Evolutionary conservation across 2,329 filamentous ascomycete genomes (phyloP).

Genomic region (Penicillium nordicum): DNA sequence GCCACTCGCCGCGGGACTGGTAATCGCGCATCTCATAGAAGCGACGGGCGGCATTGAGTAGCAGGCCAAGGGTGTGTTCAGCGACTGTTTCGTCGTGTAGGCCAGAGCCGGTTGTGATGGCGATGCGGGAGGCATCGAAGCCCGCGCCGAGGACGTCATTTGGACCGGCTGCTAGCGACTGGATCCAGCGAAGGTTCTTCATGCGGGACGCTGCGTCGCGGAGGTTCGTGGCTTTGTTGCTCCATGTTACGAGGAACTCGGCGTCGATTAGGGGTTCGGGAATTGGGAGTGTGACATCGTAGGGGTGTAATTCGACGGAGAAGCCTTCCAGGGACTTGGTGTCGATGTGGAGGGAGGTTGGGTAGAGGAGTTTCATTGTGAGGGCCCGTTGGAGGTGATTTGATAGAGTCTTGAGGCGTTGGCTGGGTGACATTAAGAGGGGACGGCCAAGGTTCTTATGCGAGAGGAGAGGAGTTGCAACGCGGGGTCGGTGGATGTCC

Average conservation of each 20-base stretch:
- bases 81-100: conserved; percentile 64
- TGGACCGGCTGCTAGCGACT: conserved; percentile 63
- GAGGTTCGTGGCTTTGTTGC: conserved; percentile 58
- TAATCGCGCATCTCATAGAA: conserved; percentile 59
- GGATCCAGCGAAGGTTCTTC: conserved; percentile 61
- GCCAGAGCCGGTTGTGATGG: conserved; percentile 61
- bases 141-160: conserved; percentile 63
- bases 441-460: background rate
- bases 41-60: conserved; percentile 44
- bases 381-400: background rate
- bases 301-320: conserved; percentile 55
- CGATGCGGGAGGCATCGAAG: conserved; percentile 52
- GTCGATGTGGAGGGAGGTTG: conserved; percentile 60
- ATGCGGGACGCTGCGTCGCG: conserved; percentile 55
- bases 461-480: background rate
- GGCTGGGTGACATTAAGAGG: conserved; percentile 4
- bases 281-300: conserved; percentile 57
- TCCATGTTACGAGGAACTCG: conserved; percentile 60
- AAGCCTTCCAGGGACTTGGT: conserved; percentile 56
- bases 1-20: conserved; percentile 58
- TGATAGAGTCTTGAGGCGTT: background rate
- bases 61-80: conserved; percentile 60
- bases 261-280: conserved; percentile 59
- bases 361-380: conserved; percentile 61
- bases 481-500: conserved; percentile 8